Percentiles rank a stretch among this genome's conserved stretches.
Evolutionary conservation across 331 rosid genomes (phyloP).

Genomic region (Saraca asoca): DNA sequence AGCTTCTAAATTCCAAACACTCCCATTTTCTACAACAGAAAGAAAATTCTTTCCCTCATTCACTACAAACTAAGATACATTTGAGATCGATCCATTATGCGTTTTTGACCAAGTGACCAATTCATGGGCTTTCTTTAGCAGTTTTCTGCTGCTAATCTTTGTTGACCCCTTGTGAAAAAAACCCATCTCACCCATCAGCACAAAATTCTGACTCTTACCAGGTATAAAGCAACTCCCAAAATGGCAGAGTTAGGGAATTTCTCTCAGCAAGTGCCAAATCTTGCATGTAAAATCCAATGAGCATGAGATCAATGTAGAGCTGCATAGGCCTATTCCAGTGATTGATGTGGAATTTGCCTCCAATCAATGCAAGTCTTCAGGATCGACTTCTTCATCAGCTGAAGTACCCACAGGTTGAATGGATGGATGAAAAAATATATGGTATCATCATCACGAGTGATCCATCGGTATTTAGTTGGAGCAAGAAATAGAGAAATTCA

Average conservation of each 20-base stretch:
- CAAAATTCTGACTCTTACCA: slow-evolving; percentile 44
- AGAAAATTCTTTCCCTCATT: slow-evolving; percentile 55
- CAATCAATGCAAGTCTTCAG: slow-evolving; percentile 39
- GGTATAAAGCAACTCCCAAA: slow-evolving; percentile 46
- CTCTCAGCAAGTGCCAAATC: slow-evolving; percentile 36
- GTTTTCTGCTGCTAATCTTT: slow-evolving; percentile 26
- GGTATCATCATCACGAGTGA: slow-evolving; percentile 63
- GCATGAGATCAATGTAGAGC: slow-evolving; percentile 28
- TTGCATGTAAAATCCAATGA: slow-evolving; percentile 37
- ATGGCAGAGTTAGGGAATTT: slow-evolving; percentile 52
- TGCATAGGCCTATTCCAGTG: slow-evolving; percentile 26
- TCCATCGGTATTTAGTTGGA: slow-evolving; percentile 51
- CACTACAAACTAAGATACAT: slow-evolving; percentile 48
- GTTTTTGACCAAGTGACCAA: slow-evolving; percentile 33
- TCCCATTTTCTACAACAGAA: slow-evolving; percentile 75
- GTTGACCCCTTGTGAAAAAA: slow-evolving; percentile 45
- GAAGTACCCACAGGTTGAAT: slow-evolving; percentile 46
- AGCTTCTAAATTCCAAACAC: slow-evolving; percentile 61
- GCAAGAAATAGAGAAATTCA: slow-evolving; percentile 48
- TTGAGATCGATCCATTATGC: slow-evolving; percentile 38
- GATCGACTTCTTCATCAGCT: slow-evolving; percentile 22
- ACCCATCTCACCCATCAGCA: slow-evolving; percentile 76
- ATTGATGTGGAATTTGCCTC: slow-evolving; percentile 62
- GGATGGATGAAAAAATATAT: too few species aligned
- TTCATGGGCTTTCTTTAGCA: slow-evolving; percentile 13